phyloP scores from a whole-genome alignment of 805 yeast species.

The Suhomyces tanzawaensis region DNA sequence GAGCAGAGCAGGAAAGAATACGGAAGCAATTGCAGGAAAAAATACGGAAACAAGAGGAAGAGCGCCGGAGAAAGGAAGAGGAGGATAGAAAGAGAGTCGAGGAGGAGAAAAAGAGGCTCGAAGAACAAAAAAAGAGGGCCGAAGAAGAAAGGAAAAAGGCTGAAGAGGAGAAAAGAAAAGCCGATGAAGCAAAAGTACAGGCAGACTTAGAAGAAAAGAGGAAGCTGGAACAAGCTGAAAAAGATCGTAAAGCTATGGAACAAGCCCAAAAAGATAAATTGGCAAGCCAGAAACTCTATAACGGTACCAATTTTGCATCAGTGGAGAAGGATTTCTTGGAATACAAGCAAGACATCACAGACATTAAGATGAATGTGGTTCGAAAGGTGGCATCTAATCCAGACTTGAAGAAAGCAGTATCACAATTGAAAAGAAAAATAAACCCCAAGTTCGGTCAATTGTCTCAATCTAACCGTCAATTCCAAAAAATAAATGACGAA shows the following conservation, averaged over 20 bases:
- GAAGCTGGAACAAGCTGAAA: conserved; percentile 17
- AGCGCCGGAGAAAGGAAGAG: conserved; percentile 16
- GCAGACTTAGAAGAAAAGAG: conserved; percentile 15
- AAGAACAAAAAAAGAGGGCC: conserved; percentile 7
- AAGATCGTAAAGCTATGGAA: conserved; percentile 3
- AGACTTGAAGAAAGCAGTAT: conserved; percentile 51
- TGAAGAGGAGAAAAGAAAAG: conserved; percentile 8
- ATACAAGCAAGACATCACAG: conserved; percentile 50
- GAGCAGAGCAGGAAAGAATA: conserved; percentile 8
- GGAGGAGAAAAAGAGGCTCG: conserved; percentile 12
- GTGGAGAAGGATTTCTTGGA: conserved; percentile 45
- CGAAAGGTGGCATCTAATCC: conserved; percentile 51
- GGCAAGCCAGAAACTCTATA: conserved; percentile 25
- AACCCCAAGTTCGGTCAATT: conserved; percentile 92
- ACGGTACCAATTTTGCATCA: conserved; percentile 29
- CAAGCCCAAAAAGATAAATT: conserved; percentile 4
- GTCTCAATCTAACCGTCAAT: conserved; percentile 66
- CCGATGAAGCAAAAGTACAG: conserved; percentile 12
- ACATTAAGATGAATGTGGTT: conserved; percentile 61
- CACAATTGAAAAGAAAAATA: conserved; percentile 67
- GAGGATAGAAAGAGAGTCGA: conserved; percentile 18
- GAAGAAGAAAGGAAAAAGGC: conserved; percentile 6
- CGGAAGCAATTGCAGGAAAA: conserved; percentile 9
- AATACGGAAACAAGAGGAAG: conserved; percentile 12
- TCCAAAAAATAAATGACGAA: conserved; percentile 49